Percentiles rank a stretch among this genome's conserved stretches.
Conservation (phyloP, 495 filamentous ascomycete genomes). For the Trichoderma orchidacearum region DNA sequence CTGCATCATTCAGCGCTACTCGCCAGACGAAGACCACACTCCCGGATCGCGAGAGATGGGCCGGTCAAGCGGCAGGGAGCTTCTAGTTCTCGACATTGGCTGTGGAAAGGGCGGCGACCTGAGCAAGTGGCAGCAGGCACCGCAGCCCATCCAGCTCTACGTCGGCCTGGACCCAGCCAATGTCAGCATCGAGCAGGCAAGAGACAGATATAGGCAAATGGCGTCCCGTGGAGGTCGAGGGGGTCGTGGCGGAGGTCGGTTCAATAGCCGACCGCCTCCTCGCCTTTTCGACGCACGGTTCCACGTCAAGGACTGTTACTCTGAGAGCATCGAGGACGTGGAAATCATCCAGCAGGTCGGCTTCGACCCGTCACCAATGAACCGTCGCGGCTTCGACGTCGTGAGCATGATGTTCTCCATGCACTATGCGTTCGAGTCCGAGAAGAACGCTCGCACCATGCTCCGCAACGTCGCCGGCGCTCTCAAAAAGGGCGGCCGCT, state of each 20-base stretch:
- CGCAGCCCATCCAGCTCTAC: conserved; percentile 73
- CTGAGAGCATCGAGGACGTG: conserved; percentile 62
- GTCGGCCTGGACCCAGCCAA: conserved; percentile 90
- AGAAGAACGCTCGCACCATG: conserved; percentile 81
- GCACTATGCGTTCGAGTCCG: conserved; percentile 94
- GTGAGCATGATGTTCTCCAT: conserved; percentile 99
- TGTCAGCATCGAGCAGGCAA: conserved; percentile 77
- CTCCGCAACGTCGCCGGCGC: conserved; percentile 79
- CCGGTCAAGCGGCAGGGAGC: conserved; percentile 31
- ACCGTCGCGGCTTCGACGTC: conserved; percentile 73
- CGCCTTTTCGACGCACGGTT: conserved; percentile 73
- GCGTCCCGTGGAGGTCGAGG: conserved; percentile 40
- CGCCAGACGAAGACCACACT: conserved; percentile 58
- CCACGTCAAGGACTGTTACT: conserved; percentile 78
- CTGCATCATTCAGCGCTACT: conserved; percentile 91
- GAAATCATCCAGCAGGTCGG: conserved; percentile 71
- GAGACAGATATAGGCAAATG: conserved; percentile 70
- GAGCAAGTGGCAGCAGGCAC: conserved; percentile 86
- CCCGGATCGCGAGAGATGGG: conserved; percentile 41
- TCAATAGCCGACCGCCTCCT: conserved; percentile 28
- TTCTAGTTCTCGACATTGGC: conserved; percentile 82
- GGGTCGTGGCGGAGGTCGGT: conserved; percentile 33
- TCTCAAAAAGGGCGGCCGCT: conserved; percentile 84
- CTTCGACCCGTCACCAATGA: conserved; percentile 52
- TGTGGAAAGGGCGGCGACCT: conserved; percentile 96